These are phyloP conservation scores for Saprolegnia diclina DNA, from an alignment of 352 stramenopile species.

Conservation along the genomic window DNA sequence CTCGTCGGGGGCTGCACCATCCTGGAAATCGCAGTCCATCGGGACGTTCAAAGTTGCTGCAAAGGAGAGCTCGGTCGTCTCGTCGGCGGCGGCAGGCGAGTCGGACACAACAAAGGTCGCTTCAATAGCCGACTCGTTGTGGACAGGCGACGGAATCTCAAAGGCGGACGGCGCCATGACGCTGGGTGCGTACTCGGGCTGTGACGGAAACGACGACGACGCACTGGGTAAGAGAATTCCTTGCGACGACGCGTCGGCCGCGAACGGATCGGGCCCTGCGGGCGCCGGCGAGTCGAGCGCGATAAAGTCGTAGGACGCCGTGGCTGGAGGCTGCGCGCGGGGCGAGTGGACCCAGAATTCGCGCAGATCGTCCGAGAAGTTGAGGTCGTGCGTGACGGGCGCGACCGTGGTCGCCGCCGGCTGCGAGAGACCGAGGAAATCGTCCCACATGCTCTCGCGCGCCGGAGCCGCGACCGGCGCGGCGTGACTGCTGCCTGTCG, in stretches of 20 bases:
- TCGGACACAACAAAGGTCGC: no score
- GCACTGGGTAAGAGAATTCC: neutral
- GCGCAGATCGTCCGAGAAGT: neutral
- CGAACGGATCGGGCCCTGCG: neutral
- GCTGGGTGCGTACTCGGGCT: no score
- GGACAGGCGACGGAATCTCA: no score
- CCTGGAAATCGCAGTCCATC: no score
- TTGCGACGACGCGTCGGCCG: neutral
- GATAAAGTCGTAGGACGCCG: conserved; percentile 8
- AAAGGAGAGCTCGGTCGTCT: no score
- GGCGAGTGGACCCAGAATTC: conserved; percentile 13
- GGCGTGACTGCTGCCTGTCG: neutral
- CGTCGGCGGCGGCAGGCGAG: no score
- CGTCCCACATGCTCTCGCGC: neutral
- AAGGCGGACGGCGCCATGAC: no score
- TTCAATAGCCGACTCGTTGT: no score
- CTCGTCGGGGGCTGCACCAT: no score
- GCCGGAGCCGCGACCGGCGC: neutral
- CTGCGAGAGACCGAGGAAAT: conserved; percentile 16
- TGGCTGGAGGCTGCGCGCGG: neutral
- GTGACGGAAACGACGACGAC: no score
- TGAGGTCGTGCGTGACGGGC: neutral
- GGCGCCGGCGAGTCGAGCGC: neutral
- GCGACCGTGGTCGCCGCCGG: neutral
- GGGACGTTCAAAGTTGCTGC: no score